Evolutionary conservation across 192 early-diverging fungal genomes (phyloP).

Genomic region (Coemansia sp.): DNA sequence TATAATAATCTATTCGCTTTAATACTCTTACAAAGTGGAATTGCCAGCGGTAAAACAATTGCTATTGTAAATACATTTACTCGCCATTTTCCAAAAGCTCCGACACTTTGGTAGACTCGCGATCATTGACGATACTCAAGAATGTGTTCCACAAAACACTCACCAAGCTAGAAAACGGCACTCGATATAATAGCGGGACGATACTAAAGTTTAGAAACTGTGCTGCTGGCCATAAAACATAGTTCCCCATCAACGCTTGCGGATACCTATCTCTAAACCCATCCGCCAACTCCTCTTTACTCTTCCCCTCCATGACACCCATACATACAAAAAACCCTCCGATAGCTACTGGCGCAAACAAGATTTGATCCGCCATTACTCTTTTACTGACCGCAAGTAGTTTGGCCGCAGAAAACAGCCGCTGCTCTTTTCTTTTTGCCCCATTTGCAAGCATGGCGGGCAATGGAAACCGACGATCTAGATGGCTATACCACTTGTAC

Average conservation of each 20-base stretch:
- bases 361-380: constrained; percentile 56
- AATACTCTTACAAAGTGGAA: too few species aligned
- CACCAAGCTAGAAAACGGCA: constrained; percentile 65
- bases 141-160: constrained; percentile 68
- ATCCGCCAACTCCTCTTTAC: constrained; percentile 46
- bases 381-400: constrained; percentile 38
- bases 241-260: constrained; percentile 20
- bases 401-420: constrained; percentile 4
- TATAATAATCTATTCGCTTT: too few species aligned
- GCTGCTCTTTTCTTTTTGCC: too few species aligned
- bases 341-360: constrained; percentile 65
- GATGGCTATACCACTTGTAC: constrained; percentile 60
- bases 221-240: constrained; percentile 62
- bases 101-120: too few species aligned
- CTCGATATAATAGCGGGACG: constrained; percentile 58
- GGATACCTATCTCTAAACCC: constrained; percentile 46
- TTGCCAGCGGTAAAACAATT: too few species aligned
- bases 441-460: constrained; percentile 2
- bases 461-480: constrained; percentile 61
- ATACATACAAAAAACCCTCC: constrained; percentile 59
- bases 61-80: too few species aligned
- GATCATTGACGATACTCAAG: constrained; percentile 60
- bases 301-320: constrained; percentile 54
- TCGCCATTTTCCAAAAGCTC: too few species aligned
- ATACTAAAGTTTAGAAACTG: constrained; percentile 69